Evolutionary conservation across 768 basidiomycete genomes (phyloP), one percentile per base, ranked within the genome.

Genomic region (Harrya chromipes): DNA sequence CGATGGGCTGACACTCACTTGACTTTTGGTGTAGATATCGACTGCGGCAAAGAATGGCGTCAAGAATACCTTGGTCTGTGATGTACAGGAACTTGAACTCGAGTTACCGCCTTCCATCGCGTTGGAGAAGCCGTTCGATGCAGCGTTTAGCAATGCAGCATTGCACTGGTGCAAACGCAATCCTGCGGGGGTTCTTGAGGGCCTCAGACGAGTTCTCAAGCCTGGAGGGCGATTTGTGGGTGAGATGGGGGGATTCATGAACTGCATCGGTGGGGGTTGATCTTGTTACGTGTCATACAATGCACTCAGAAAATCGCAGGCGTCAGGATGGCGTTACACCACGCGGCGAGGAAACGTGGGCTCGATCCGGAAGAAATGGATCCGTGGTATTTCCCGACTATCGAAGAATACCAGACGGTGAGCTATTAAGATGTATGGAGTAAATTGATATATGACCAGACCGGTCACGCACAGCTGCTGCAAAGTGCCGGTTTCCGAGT

Each of bases 321-420:
- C 8, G 65, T 90, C 23, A 71, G 88, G 47, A 65, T 70, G 14
- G 77, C 79, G 4, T 56, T 93, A 14, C 73, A 90, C 53, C 61
- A 72, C 10, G 81, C 77, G 0, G 65, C 85, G 34, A 69, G 68
- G 47, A 65, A 67, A 26, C 72, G 75, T 23, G 85, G 87, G 0
- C 65, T 81, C 47, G 74, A 90, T 63, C 80, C 89, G 10, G 66
- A 68, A 9, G 59, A 66, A 11, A 63, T 82, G 37, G 90, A 94
- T 60, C 91, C 91, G 0, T 93, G 89, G 89, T 90, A 81, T 70
- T 92, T 90, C 62, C 91, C 91, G 4, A 84, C 84, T 0, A 74
- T 75, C 11, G 75, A 79, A 24, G 81, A 87, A 50, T 91, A 93
- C 64, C 68, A 65, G 40, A 71, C 73, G 64, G 83, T 84, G 60